phyloP scores from a whole-genome alignment of 2,329 filamentous ascomycete genomes.

The Aspergillus tanneri region DNA sequence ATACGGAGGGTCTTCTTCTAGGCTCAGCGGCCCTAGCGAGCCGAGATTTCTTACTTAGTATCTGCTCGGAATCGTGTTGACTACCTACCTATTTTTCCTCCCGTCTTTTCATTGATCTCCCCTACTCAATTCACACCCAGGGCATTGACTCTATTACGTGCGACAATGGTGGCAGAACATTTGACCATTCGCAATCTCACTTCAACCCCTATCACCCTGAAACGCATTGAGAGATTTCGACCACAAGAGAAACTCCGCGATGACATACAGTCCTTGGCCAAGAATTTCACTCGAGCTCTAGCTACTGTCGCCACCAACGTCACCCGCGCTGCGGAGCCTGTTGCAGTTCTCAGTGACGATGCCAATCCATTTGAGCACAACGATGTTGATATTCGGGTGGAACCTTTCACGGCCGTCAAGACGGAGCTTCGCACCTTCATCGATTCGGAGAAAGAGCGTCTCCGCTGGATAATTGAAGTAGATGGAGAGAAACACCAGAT shows the following conservation, averaged over 20 bases:
- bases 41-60: background rate
- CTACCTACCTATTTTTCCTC: too few species aligned
- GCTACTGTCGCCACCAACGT: slow-evolving; percentile 44
- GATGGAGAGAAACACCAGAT: slow-evolving; percentile 67
- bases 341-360: slow-evolving; percentile 49
- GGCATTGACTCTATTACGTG: background rate
- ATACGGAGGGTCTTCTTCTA: background rate
- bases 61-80: slow-evolving; percentile 1
- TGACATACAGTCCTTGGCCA: slow-evolving; percentile 46
- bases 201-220: slow-evolving; percentile 68
- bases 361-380: slow-evolving; percentile 61
- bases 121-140: background rate
- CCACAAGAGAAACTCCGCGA: slow-evolving; percentile 45
- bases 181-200: slow-evolving; percentile 83
- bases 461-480: slow-evolving; percentile 71
- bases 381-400: slow-evolving; percentile 62
- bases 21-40: background rate
- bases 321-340: slow-evolving; percentile 44
- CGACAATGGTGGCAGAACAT: slow-evolving; percentile 37
- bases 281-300: slow-evolving; percentile 47
- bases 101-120: background rate
- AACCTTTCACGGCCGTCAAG: slow-evolving; percentile 64
- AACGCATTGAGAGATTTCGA: slow-evolving; percentile 71
- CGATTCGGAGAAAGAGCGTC: slow-evolving; percentile 59
- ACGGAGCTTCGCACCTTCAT: slow-evolving; percentile 64